phyloP scores from a whole-genome alignment of 75 land plant genomes.

The Selaginella tamariscina region DNA sequence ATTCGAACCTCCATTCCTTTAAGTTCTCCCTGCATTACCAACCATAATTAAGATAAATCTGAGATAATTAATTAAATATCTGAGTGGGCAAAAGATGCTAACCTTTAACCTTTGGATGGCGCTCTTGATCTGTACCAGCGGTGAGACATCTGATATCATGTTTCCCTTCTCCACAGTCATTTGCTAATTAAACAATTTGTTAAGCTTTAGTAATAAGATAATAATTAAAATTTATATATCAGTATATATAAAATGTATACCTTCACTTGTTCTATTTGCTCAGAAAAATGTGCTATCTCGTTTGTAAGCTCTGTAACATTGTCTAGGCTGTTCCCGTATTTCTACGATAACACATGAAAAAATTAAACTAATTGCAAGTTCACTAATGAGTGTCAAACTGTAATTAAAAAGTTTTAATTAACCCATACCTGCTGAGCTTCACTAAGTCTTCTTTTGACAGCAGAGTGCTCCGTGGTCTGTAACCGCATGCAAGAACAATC shows the following conservation, averaged over 20 bases:
- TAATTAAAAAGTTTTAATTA: not conserved
- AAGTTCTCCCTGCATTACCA: slow-evolving; percentile 16
- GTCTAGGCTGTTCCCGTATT: not conserved
- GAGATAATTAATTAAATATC: not conserved
- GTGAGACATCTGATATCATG: slow-evolving; percentile 21
- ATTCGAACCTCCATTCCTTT: slow-evolving; percentile 23
- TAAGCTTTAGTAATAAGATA: no score
- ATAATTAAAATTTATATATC: no score
- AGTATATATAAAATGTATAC: no score
- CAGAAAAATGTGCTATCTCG: slow-evolving; percentile 9
- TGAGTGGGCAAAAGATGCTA: not conserved
- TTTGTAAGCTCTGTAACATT: slow-evolving; percentile 6
- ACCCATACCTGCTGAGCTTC: not conserved
- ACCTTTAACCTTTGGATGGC: slow-evolving; percentile 20
- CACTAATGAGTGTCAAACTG: not conserved
- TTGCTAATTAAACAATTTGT: no score
- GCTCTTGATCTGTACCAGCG: slow-evolving; percentile 20
- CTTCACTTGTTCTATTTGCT: slow-evolving; percentile 17
- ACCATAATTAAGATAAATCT: no score
- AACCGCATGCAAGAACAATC: no score
- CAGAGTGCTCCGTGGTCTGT: slow-evolving; percentile 9
- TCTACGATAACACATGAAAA: not conserved
- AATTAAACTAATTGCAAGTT: no score
- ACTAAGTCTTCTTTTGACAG: slow-evolving; percentile 1
- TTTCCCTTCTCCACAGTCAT: slow-evolving; percentile 22